Base-by-base conservation (phyloP, 306 rosid species). In the Hippophae rhamnoides region DNA sequence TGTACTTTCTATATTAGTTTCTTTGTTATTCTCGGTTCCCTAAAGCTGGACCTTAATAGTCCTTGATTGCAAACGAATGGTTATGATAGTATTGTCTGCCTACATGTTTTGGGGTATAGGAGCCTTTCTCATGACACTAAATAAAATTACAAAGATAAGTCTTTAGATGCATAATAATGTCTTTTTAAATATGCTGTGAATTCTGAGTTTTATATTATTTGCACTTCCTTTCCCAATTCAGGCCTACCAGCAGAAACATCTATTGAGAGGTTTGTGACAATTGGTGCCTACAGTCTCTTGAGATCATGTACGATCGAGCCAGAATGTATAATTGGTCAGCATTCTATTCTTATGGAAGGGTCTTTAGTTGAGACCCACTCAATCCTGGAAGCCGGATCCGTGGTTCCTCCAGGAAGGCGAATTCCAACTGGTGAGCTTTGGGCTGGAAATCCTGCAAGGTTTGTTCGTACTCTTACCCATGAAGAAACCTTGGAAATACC, bases 371-470 rank as follows among this genome's bases (percentile, higher is more conserved):
- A 93, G 84, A 82, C 95, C 54, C 95, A 86, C 48, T 76, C 99
- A 47, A 93, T 93, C 72, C 89, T 93, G 44, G 99, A 93, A 83
- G 97, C 99, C 58, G 99, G 99, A 66, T 93, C 99, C 13, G 97
- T 93, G 7, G 82, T 93, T 72, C 97, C 99, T 7, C 97, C 97
- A 0, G 99, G 99, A 58, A 84, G 97, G 75, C 79, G 96, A 72
- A 93, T 93, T 61, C 99, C 99, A 13, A 77, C 87, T 0, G 97
- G 95, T 56, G 94, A 93, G 78, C 95, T 93, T 55, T 93, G 95
- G 99, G 97, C 95, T 5, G 97, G 99, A 72, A 93, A 93, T 74
- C 99, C 99, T 2, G 99, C 99, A 10, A 82, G 79, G 78, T 89
- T 79, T 77, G 90, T 93, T 58, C 82, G 95, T 75, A 70, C 87